Evolutionary conservation across 805 yeast genomes (phyloP).

Genomic region (Candida coquimbonensis): DNA sequence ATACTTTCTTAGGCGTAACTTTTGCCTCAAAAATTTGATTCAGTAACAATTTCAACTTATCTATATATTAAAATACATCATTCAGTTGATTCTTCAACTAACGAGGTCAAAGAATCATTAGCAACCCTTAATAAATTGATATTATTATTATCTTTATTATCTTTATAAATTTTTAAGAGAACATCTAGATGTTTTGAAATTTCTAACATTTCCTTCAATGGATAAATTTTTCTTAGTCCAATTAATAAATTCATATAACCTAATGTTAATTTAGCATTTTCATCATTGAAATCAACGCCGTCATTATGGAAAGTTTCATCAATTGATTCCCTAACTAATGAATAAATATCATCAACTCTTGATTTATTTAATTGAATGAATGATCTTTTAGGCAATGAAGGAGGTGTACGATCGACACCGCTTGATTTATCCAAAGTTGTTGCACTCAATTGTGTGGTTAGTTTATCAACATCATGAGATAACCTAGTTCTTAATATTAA

Average conservation of each 20-base stretch:
- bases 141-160: constrained; percentile 5
- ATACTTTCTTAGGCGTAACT: too few species aligned
- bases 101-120: constrained; percentile 1
- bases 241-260: constrained; percentile 51
- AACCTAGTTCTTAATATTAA: constrained; percentile 36
- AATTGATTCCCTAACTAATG: constrained; percentile 33
- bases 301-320: constrained; percentile 19
- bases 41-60: too few species aligned
- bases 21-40: too few species aligned
- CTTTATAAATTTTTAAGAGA: constrained; percentile 9
- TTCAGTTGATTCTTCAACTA: background rate
- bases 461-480: constrained; percentile 5
- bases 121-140: constrained; percentile 4
- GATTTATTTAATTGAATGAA: constrained; percentile 37
- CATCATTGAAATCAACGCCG: constrained; percentile 13
- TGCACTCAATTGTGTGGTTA: constrained; percentile 3
- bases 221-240: constrained; percentile 29
- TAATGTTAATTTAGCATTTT: constrained; percentile 38
- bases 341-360: constrained; percentile 36
- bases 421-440: constrained; percentile 2
- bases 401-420: constrained; percentile 12
- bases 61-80: too few species aligned
- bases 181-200: constrained; percentile 25
- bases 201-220: constrained; percentile 21
- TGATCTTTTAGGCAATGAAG: constrained; percentile 35